Evolutionary conservation across 352 stramenopile species (phyloP), one percentile per base, ranked within the genome.

Genomic region (Phytophthora sp.): DNA sequence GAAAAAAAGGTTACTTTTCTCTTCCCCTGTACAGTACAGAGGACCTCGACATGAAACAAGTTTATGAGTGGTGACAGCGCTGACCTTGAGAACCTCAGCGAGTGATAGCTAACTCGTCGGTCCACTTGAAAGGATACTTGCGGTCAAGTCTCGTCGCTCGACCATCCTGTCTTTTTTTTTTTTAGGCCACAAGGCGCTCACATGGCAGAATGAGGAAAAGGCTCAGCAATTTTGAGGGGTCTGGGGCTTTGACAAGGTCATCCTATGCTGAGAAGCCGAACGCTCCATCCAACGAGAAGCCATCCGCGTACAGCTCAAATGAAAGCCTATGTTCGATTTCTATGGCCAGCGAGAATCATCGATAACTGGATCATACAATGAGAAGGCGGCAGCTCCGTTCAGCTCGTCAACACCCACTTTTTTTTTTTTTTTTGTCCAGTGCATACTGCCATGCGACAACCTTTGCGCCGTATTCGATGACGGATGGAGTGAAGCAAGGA

Each of bases 31-130:
- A 33, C 26, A 33, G 35, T 36, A 20, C 2, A 20, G 33, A 18
- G 27, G 4, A 13, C 20, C 50, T 55, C 23, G 38, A 23, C 18
- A 71, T 71, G 63, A 57, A 39, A 49, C 63, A 39, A 31, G 53
- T 66, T 20, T 33, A 57, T 21, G 29, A 21, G 42, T 64, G 44
- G 36, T 24, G 36, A 18, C n/a, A n/a, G 23, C n/a, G 31, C 9
- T 57, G 41, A 26, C 35, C 21, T 53, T 46, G 2, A 57, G 16
- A 16, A 18, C n/a, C 26, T 66, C 33, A 8, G 54, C 44, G 3
- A 16, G 18, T 15, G 47, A 62, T 15, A 61, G n/a, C 46, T 30
- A 56, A 39, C 15, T 57, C 11, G 46, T 39, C 7, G 33, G 57
- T 11, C 21, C 27, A 18, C 47, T 51, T n/a, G 39, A 50, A 12